phyloP scores from a whole-genome alignment of 2,329 filamentous ascomycete species.

The Madurella mycetomatis region DNA sequence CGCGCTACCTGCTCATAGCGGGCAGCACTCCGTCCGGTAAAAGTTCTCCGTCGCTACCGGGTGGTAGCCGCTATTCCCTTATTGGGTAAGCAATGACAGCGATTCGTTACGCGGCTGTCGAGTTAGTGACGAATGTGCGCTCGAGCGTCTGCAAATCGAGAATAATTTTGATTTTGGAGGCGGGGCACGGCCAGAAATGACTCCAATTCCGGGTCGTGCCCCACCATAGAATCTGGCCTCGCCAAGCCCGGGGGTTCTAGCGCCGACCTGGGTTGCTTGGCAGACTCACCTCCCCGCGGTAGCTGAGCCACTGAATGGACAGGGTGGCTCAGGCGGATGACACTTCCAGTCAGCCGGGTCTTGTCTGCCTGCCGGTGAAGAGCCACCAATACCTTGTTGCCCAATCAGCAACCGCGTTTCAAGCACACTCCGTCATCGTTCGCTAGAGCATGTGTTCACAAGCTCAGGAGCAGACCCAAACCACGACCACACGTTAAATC shows the following conservation, averaged over 20 bases:
- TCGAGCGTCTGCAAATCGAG: too few relatives aligned
- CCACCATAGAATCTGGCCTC: constrained; percentile 19
- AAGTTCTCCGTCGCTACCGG: not conserved
- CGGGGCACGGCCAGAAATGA: constrained; percentile 23
- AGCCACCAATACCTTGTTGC: not conserved
- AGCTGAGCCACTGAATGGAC: not conserved
- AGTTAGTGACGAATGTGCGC: not conserved
- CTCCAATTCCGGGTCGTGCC: constrained; percentile 24
- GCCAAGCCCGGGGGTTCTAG: not conserved
- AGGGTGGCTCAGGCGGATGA: too few relatives aligned
- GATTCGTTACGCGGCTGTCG: not conserved
- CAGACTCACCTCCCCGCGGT: not conserved
- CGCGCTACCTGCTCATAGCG: constrained; percentile 24
- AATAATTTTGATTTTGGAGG: constrained; percentile 22
- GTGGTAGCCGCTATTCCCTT: not conserved
- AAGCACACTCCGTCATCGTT: constrained; percentile 20
- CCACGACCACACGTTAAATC: not conserved
- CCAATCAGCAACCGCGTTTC: constrained; percentile 16
- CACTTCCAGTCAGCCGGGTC: not conserved
- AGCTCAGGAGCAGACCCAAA: constrained; percentile 3
- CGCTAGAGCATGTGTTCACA: constrained; percentile 2
- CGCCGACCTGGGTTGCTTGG: not conserved
- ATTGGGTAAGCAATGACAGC: not conserved
- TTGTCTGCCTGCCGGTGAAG: constrained; percentile 2
- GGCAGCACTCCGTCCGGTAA: not conserved